These are phyloP conservation scores for Mimosa bimucronata DNA, from an alignment of 306 rosid genomes.

Conservation along the genomic window DNA sequence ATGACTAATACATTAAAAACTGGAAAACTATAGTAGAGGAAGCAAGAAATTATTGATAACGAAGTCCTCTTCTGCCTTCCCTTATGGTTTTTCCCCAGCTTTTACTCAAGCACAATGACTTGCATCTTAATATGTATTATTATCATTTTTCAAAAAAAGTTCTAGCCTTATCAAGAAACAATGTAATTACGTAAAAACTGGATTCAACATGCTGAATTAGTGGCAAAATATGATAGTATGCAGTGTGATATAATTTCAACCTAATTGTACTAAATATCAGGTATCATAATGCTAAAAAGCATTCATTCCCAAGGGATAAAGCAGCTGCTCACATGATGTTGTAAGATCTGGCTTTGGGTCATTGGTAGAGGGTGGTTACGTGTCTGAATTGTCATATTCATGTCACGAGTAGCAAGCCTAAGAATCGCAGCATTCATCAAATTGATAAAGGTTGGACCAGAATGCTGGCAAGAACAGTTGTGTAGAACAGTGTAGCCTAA, in stretches of 20 bases:
- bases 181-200: background rate
- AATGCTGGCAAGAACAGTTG: constrained; percentile 92
- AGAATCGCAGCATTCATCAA: constrained; percentile 90
- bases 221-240: background rate
- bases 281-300: background rate
- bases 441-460: constrained; percentile 95
- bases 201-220: background rate
- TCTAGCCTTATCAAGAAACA: background rate
- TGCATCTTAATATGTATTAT: background rate
- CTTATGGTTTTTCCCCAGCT: background rate
- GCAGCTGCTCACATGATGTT: constrained; percentile 69
- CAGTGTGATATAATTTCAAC: constrained; percentile 17
- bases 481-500: constrained; percentile 93
- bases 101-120: background rate
- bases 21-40: background rate
- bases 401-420: constrained; percentile 65
- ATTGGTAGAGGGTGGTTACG: constrained; percentile 94
- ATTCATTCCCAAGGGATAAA: constrained; percentile 13
- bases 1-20: background rate
- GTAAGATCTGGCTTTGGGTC: constrained; percentile 87
- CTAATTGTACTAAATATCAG: background rate
- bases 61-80: background rate
- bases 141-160: background rate
- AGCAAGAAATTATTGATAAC: background rate
- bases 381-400: constrained; percentile 78